Evolutionary conservation across 139 green algal species (phyloP), one percentile per base, ranked within the genome.

Genomic region (Picochlorum sp.): DNA sequence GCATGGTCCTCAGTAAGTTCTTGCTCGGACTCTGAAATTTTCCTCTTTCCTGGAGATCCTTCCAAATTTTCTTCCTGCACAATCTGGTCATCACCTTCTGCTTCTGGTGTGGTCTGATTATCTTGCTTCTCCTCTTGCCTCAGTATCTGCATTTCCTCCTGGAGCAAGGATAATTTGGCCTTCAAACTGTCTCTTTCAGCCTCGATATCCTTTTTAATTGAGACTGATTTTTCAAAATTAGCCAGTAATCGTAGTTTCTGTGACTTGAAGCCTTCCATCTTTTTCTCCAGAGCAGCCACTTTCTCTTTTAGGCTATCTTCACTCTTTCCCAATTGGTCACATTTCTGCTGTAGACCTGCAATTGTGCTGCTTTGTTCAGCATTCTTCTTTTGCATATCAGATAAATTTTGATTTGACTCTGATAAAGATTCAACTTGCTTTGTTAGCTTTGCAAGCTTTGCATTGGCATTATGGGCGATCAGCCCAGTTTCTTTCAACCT

Each of bases 1-100:
- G n/a, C n/a, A n/a, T n/a, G n/a, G n/a, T n/a, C n/a, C n/a, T n/a
- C n/a, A n/a, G n/a, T n/a, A n/a, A n/a, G n/a, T n/a, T n/a, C n/a
- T n/a, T n/a, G n/a, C n/a, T n/a, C n/a, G n/a, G n/a, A n/a, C n/a
- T n/a, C n/a, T n/a, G n/a, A n/a, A n/a, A n/a, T n/a, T n/a, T n/a
- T n/a, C n/a, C n/a, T n/a, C n/a, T n/a, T n/a, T n/a, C n/a, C n/a
- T n/a, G n/a, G n/a, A 41, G 9, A 12, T 41, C 9, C 47, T 43
- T 36, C 16, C 35, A 30, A n/a, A 28, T 28, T 35, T 20, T 37
- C 51, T 32, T 26, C 30, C 33, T 60, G 50, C 60, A 30, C 61
- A n/a, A 57, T 36, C 53, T 68, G 35, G 24, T 62, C 20, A 67
- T 43, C 60, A 59, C 44, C 49, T 50, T 32, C 32, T 58, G 60